Conservation (phyloP, 176 grass and related monocot species). For the Zoysia japonica region DNA sequence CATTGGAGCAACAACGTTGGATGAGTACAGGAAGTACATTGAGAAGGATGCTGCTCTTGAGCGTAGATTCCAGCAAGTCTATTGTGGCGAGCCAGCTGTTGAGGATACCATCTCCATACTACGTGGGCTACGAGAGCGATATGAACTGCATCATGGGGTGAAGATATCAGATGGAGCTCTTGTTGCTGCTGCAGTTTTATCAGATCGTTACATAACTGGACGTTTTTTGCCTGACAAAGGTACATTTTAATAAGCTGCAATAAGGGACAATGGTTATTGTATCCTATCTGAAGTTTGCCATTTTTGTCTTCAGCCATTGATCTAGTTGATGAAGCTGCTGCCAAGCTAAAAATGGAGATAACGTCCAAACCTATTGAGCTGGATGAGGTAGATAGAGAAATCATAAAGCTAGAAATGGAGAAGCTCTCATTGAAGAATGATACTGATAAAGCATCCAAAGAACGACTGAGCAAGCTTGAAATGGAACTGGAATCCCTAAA, state of each 20-base stretch:
- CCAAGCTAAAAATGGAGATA: constrained; percentile 98
- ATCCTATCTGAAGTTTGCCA: constrained; percentile 26
- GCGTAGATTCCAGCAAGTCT: constrained; percentile 93
- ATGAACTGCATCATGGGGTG: constrained; percentile 93
- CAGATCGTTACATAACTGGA: constrained; percentile 90
- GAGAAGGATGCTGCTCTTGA: constrained; percentile 97
- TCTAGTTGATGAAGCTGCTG: constrained; percentile 95
- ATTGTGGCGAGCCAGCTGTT: constrained; percentile 82
- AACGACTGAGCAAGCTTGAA: constrained; percentile 81
- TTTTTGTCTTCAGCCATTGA: constrained; percentile 74
- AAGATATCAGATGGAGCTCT: constrained; percentile 95
- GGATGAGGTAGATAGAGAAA: constrained; percentile 90
- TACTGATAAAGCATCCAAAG: constrained; percentile 86
- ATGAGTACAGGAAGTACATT: constrained; percentile 95
- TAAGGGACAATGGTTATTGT: background rate
- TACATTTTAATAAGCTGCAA: constrained; percentile 32
- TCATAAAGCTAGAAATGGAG: constrained; percentile 95
- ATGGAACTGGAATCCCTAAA: constrained; percentile 81
- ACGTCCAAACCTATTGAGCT: constrained; percentile 91
- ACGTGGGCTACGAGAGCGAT: constrained; percentile 73
- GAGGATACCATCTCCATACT: constrained; percentile 88
- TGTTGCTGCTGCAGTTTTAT: constrained; percentile 81
- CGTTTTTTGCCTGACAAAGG: constrained; percentile 98
- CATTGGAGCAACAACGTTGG: constrained; percentile 94
- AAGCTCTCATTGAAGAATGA: constrained; percentile 94